phyloP scores from a whole-genome alignment of 108 stramenopile genomes.

The Hondaea fermentalgiana region DNA sequence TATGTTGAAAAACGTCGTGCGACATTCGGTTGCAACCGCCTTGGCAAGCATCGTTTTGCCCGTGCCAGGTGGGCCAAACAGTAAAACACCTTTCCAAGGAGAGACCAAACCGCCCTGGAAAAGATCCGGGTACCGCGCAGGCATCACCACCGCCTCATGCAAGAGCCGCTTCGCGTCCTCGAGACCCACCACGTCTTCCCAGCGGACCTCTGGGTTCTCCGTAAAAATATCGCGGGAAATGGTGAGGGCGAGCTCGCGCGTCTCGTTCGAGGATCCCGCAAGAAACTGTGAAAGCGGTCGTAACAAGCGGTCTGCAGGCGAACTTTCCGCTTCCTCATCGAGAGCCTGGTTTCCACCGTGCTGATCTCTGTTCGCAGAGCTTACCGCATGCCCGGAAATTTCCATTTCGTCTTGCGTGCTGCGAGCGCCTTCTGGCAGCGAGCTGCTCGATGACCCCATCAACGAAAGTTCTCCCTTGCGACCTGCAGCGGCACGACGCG shows the following conservation, averaged over 20 bases:
- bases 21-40: slow-evolving; percentile 63
- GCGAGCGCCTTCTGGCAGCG: too few species aligned
- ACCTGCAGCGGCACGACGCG: too few species aligned
- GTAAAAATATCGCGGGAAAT: slow-evolving; percentile 54
- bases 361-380: background rate
- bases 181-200: slow-evolving; percentile 51
- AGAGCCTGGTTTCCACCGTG: background rate
- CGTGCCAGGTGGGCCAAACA: slow-evolving; percentile 65
- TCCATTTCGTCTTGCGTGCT: background rate
- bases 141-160: slow-evolving; percentile 61
- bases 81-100: slow-evolving; percentile 60
- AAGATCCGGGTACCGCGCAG: slow-evolving; percentile 54
- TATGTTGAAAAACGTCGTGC: slow-evolving; percentile 62
- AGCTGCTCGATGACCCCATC: too few species aligned
- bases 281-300: slow-evolving; percentile 52
- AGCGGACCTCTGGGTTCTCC: slow-evolving; percentile 31
- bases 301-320: slow-evolving; percentile 6
- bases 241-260: slow-evolving; percentile 37
- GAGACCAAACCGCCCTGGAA: slow-evolving; percentile 60
- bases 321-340: background rate
- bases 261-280: slow-evolving; percentile 39
- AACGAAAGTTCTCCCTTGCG: too few species aligned
- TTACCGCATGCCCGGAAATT: background rate
- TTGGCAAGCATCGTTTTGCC: slow-evolving; percentile 74
- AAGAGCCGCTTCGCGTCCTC: slow-evolving; percentile 48